Evolutionary conservation across 371 early-diverging fungal species (phyloP).

Genomic region (Mucor racemosus): DNA sequence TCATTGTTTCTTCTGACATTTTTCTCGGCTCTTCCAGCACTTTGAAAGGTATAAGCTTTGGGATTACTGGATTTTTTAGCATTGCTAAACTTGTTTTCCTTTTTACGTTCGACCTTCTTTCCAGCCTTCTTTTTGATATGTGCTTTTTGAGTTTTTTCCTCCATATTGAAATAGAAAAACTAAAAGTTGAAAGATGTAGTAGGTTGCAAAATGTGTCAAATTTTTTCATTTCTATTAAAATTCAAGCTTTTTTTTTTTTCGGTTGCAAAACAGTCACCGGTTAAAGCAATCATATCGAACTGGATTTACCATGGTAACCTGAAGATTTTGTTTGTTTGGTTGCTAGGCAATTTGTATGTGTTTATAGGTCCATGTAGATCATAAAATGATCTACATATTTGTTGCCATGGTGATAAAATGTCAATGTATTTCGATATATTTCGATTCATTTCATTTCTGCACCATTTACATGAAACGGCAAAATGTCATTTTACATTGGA

Average conservation of each 20-base stretch:
- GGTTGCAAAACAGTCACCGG: constrained; percentile 2
- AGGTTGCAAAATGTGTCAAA: constrained; percentile 13
- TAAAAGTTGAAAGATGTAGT: neutral
- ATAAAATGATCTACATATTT: no score
- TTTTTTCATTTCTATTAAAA: constrained; percentile 13
- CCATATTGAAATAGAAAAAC: constrained; percentile 31
- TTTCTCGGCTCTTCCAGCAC: constrained; percentile 79
- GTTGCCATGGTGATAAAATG: no score
- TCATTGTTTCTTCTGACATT: constrained; percentile 85
- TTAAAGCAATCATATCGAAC: neutral
- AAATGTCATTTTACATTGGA: no score
- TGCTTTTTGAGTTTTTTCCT: constrained; percentile 76
- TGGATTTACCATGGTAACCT: neutral
- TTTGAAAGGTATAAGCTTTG: constrained; percentile 87
- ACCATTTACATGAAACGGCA: no score
- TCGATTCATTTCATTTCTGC: no score
- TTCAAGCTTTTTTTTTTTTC: constrained; percentile 1
- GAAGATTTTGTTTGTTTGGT: neutral
- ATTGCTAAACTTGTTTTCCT: constrained; percentile 62
- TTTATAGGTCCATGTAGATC: no score
- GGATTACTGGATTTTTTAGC: constrained; percentile 89
- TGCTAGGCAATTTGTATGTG: neutral
- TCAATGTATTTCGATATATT: no score
- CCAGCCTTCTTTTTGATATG: constrained; percentile 87
- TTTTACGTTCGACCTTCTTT: constrained; percentile 83